Evolutionary conservation across 164 flowering plant genomes (phyloP).

Genomic region (Annona squamosa): DNA sequence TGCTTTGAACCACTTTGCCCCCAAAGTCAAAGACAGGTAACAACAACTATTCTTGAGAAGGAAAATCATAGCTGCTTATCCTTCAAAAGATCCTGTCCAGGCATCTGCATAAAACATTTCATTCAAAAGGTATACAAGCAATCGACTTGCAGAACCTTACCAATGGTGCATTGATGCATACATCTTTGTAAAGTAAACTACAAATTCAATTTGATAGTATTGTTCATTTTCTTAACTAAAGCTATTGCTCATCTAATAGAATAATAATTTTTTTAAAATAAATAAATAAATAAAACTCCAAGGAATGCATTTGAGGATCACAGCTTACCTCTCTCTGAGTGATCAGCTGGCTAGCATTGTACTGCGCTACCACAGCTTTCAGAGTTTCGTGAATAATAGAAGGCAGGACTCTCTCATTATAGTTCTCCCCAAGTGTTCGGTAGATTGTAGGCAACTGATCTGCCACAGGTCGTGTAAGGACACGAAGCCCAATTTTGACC

Average conservation of each 20-base stretch:
- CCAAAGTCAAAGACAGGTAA: too few relatives aligned
- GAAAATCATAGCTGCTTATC: not conserved
- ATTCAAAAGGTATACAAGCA: not conserved
- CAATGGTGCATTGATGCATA: not conserved
- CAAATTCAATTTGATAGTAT: not conserved
- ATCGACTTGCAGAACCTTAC: not conserved
- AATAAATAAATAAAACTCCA: not conserved
- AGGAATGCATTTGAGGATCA: not conserved
- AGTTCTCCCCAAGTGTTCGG: constrained; percentile 36
- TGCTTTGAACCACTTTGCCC: too few relatives aligned
- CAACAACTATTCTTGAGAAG: too few relatives aligned
- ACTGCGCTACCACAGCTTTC: constrained; percentile 45
- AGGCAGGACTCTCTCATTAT: constrained; percentile 41
- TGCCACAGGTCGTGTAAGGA: constrained; percentile 30
- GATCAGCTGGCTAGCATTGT: constrained; percentile 39
- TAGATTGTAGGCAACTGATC: constrained; percentile 35
- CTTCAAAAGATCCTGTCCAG: not conserved
- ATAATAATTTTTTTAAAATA: too few relatives aligned
- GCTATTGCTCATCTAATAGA: not conserved
- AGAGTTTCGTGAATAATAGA: constrained; percentile 41
- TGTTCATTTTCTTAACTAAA: not conserved
- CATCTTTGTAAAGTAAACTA: not conserved
- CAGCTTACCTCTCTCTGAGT: constrained; percentile 35
- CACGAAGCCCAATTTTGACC: constrained; percentile 36
- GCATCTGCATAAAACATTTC: not conserved